Percentiles rank a stretch among this genome's conserved stretches.
Conservation (phyloP, 2,329 filamentous ascomycete species). For the Davidsoniella virescens region DNA sequence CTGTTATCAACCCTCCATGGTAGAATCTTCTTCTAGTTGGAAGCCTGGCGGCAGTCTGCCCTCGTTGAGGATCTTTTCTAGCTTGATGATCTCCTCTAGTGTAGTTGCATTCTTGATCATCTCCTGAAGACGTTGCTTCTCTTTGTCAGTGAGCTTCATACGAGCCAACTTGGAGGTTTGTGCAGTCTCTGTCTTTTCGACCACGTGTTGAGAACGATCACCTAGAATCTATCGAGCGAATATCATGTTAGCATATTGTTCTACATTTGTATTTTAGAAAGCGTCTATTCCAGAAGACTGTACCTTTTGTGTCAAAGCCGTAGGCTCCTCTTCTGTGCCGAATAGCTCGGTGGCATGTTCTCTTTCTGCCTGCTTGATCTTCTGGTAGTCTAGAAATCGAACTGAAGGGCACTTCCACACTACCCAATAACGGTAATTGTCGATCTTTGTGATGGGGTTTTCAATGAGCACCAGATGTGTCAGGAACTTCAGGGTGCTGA, state of each 20-base stretch:
- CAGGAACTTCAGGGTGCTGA: conserved; percentile 51
- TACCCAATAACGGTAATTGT: conserved; percentile 88
- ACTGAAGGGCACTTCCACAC: conserved; percentile 74
- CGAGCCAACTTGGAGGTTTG: conserved; percentile 48
- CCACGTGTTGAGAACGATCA: conserved; percentile 60
- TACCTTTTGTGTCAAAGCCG: conserved; percentile 60
- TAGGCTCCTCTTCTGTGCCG: conserved; percentile 61
- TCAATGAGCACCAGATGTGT: conserved; percentile 70
- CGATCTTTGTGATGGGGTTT: conserved; percentile 64
- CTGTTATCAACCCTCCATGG: conserved; percentile 41
- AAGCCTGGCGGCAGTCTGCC: conserved; percentile 64
- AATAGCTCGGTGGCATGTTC: conserved; percentile 64
- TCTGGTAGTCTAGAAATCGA: conserved; percentile 81
- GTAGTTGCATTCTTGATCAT: conserved; percentile 80
- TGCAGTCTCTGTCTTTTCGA: conserved; percentile 16
- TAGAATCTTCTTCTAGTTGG: conserved; percentile 30
- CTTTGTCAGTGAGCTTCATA: conserved; percentile 73
- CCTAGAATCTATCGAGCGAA: conserved; percentile 50
- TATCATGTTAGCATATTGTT: background rate
- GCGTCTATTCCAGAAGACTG: background rate
- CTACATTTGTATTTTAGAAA: background rate
- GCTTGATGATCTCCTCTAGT: conserved; percentile 69
- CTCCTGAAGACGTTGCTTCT: conserved; percentile 71
- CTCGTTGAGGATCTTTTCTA: conserved; percentile 88
- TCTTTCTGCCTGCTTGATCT: conserved; percentile 78